These are phyloP conservation scores for Boletus reticuloceps DNA, from an alignment of 768 basidiomycete species.

Conservation along the genomic window DNA sequence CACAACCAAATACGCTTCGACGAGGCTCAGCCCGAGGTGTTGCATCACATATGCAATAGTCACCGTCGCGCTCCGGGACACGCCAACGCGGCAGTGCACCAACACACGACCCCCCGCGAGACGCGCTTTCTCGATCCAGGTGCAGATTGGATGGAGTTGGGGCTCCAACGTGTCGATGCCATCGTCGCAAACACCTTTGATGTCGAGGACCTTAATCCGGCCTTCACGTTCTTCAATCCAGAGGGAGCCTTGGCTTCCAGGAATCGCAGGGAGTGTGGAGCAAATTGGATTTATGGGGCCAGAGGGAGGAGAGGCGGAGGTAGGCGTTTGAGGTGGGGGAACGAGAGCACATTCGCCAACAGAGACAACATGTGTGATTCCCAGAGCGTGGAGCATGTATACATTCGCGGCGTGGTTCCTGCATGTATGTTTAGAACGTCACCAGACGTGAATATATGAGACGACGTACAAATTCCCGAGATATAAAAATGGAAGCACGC, in stretches of 20 bases:
- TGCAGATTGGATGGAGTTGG: conserved; percentile 83
- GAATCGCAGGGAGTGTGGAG: conserved; percentile 37
- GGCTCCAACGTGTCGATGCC: conserved; percentile 94
- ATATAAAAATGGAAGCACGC: conserved; percentile 90
- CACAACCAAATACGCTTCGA: conserved; percentile 92
- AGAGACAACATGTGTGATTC: conserved; percentile 95
- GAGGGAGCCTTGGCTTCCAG: conserved; percentile 64
- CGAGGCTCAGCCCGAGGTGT: conserved; percentile 77
- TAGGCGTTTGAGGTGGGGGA: conserved; percentile 58
- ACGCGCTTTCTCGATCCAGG: conserved; percentile 90
- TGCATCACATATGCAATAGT: conserved; percentile 99
- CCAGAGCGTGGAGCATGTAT: conserved; percentile 93
- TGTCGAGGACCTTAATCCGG: conserved; percentile 86
- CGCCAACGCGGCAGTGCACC: conserved; percentile 99
- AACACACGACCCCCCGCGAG: conserved; percentile 83
- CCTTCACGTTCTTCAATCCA: conserved; percentile 89
- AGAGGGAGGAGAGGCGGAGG: background rate
- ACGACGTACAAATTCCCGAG: conserved; percentile 86
- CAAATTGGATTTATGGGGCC: conserved; percentile 5
- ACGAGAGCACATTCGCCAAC: conserved; percentile 93
- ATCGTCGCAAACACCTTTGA: conserved; percentile 92
- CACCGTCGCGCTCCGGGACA: conserved; percentile 90
- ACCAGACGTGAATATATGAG: background rate
- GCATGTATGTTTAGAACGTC: conserved; percentile 1
- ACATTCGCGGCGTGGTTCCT: conserved; percentile 94